phyloP scores from a whole-genome alignment of 73 alveolate species.

The Diophrys sp. region DNA sequence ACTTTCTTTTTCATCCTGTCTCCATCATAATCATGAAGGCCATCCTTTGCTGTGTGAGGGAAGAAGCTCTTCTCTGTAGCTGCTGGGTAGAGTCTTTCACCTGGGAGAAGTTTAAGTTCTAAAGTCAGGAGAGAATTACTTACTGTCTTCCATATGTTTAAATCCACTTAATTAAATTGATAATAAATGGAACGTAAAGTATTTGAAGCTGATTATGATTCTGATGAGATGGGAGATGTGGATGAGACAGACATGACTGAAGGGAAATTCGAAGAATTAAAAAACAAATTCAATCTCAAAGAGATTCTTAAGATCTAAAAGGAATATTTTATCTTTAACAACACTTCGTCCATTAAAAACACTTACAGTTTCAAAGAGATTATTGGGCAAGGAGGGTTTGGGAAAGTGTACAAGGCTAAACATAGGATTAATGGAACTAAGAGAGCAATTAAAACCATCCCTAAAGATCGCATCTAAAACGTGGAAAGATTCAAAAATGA shows the following conservation, averaged over 20 bases:
- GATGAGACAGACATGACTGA: not conserved
- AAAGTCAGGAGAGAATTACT: not conserved
- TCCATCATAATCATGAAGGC: no score
- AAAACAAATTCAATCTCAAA: not conserved
- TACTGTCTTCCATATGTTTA: not conserved
- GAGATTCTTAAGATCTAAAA: not conserved
- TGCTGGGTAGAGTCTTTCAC: constrained; percentile 50
- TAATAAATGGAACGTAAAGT: no score
- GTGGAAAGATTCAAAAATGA: constrained; percentile 43
- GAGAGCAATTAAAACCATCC: constrained; percentile 42
- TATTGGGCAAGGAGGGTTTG: constrained; percentile 29
- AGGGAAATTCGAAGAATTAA: no score
- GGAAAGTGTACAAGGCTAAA: constrained; percentile 38
- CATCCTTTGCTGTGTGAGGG: no score
- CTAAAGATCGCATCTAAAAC: constrained; percentile 19
- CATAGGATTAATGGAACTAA: constrained; percentile 29
- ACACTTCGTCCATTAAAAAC: not conserved
- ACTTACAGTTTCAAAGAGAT: constrained; percentile 2
- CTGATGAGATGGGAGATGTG: not conserved
- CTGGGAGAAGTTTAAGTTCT: constrained; percentile 37
- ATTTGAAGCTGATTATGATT: no score
- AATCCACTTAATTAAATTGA: no score
- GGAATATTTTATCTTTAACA: not conserved
- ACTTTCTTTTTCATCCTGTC: no score
- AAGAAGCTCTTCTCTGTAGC: constrained; percentile 55